Evolutionary conservation across 768 basidiomycete genomes (phyloP), one percentile per base, ranked within the genome.

Genomic region (Tylopilus subfusipes): DNA sequence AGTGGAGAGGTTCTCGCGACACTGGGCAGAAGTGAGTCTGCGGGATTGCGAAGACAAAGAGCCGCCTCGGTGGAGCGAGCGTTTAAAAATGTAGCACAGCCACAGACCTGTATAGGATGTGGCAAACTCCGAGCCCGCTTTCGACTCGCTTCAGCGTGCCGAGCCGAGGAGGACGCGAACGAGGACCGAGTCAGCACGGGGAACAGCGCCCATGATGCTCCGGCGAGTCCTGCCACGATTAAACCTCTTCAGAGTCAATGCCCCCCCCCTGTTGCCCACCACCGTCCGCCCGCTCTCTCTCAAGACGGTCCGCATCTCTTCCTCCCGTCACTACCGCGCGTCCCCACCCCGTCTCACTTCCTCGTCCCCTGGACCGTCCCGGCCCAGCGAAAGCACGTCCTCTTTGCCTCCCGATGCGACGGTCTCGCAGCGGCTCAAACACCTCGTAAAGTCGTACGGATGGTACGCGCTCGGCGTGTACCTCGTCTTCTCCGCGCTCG

Each of bases 381-480:
- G 19, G 14, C 56, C 59, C 50, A 57, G 33, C 38, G 46, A 38
- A 53, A 54, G 34, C 53, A 56, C 45, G 0, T 12, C 52, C 8
- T 53, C 69, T 24, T 68, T 78, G 1, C 81, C 81, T 9, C 75
- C 81, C 24, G 68, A 82, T 58, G 74, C 80, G 3, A 72, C 84
- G 1, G 75, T 92, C 52, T 82, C 87, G 1, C 82, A 88, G 68
- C 81, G 85, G 19, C 75, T 94, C 22, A 92, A 86, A 65, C 79
- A 83, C 61, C 86, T 98, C 54, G 86, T 94, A 55, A 94, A 89
- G 67, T 82, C 88, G 5, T 97, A 98, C 68, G 96, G 96, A 29
- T 93, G 91, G 90, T 96, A 95, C 67, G 93, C 97, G 19, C 79
- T 98, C 27, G 94, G 90, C 30, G 85, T 98, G 24, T 99, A 99